Evolutionary conservation across 2,329 filamentous ascomycete species (phyloP).

Genomic region (Aurifilum marmelostoma): DNA sequence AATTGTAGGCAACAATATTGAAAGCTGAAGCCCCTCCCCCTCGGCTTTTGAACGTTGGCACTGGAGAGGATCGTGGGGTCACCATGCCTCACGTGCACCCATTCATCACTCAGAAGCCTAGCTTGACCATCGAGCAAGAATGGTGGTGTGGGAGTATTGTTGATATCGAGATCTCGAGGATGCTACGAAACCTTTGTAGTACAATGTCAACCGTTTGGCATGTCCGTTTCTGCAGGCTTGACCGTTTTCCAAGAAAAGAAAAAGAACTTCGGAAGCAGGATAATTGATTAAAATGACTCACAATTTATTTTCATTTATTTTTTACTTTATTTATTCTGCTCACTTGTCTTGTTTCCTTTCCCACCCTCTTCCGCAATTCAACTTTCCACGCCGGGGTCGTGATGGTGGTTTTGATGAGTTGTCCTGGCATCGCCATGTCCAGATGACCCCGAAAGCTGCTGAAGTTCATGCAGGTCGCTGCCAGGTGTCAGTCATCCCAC

Average conservation of each 20-base stretch:
- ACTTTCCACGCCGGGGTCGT: neutral
- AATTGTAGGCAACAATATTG: neutral
- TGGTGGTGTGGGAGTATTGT: neutral
- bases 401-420: slow-evolving; percentile 27
- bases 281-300: neutral
- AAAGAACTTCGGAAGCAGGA: no score
- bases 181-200: neutral
- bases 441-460: slow-evolving; percentile 21
- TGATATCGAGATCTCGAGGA: neutral
- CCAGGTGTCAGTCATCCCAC: slow-evolving; percentile 27
- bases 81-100: neutral
- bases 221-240: neutral
- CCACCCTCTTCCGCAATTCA: neutral
- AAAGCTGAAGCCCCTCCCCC: neutral
- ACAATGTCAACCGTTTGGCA: neutral
- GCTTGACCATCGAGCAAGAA: neutral
- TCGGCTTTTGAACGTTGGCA: neutral
- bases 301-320: neutral
- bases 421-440: slow-evolving; percentile 23
- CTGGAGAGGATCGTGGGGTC: neutral
- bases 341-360: neutral
- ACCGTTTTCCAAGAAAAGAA: neutral
- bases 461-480: slow-evolving; percentile 24
- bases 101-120: neutral
- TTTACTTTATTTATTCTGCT: neutral